A percentile compares a stretch with the other conserved stretches of the same genome.
Conservation (phyloP, 2,329 filamentous ascomycete species). For the Pseudogymnoascus sp. region DNA sequence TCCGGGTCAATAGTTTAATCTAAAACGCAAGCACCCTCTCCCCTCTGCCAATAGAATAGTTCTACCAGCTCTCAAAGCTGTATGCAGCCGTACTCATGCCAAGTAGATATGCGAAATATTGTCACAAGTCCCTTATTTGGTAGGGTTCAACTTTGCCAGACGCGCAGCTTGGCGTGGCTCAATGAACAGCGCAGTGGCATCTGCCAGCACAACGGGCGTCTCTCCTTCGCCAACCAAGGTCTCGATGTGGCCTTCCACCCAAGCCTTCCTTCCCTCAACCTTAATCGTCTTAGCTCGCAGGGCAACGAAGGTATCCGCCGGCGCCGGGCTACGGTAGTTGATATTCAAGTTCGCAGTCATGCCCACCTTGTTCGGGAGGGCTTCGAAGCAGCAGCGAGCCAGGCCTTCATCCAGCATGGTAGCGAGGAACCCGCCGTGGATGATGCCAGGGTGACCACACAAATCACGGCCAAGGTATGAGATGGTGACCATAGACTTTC, state of each 20-base stretch:
- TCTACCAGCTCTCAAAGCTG: not conserved
- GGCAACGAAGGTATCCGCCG: conserved; percentile 68
- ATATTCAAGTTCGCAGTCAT: conserved; percentile 80
- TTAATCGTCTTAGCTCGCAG: conserved; percentile 72
- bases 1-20: not conserved
- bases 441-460: conserved; percentile 82
- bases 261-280: conserved; percentile 88
- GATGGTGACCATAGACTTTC: conserved; percentile 63
- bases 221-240: conserved; percentile 59
- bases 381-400: conserved; percentile 79
- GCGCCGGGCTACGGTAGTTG: conserved; percentile 76
- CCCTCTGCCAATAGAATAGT: not conserved
- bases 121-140: conserved; percentile 36
- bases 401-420: conserved; percentile 88
- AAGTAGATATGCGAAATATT: not conserved
- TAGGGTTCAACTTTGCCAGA: not conserved
- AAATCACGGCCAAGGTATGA: conserved; percentile 71
- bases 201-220: conserved; percentile 61
- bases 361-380: conserved; percentile 75
- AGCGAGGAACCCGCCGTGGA: conserved; percentile 87
- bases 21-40: not conserved
- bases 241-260: conserved; percentile 84
- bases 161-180: conserved; percentile 74
- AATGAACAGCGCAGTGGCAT: conserved; percentile 80
- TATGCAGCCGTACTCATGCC: not conserved